Conservation (phyloP, 192 early-diverging fungal genomes). For the Podila horticola region DNA sequence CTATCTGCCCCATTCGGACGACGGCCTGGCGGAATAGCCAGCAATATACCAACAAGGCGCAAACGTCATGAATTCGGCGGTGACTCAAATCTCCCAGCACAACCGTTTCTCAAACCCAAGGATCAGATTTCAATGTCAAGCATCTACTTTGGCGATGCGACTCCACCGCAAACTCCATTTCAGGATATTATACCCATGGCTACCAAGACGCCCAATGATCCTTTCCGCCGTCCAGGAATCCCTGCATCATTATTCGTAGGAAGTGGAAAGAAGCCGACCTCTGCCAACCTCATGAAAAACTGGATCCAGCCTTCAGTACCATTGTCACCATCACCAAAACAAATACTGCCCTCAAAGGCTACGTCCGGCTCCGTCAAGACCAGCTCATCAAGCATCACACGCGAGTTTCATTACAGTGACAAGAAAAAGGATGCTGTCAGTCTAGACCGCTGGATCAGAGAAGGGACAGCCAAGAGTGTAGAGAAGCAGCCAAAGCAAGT, state of each 20-base stretch:
- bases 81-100: background rate
- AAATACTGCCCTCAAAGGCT: background rate
- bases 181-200: too few relatives aligned
- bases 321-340: background rate
- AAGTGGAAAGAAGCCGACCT: background rate
- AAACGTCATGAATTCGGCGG: background rate
- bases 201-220: background rate
- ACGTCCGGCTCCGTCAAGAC: too few relatives aligned
- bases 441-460: constrained; percentile 29
- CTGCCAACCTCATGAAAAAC: background rate
- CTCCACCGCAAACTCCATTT: background rate
- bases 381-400: background rate
- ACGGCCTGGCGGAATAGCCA: background rate
- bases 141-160: background rate
- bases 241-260: background rate
- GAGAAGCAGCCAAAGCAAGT: too few relatives aligned
- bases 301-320: background rate
- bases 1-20: background rate
- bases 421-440: constrained; percentile 14
- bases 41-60: background rate
- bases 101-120: background rate
- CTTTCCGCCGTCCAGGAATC: background rate
- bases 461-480: too few relatives aligned
- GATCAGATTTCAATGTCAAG: background rate
- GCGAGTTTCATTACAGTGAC: constrained; percentile 14